phyloP scores from a whole-genome alignment of 495 filamentous ascomycete genomes.

The Aspergillus egyptiacus region DNA sequence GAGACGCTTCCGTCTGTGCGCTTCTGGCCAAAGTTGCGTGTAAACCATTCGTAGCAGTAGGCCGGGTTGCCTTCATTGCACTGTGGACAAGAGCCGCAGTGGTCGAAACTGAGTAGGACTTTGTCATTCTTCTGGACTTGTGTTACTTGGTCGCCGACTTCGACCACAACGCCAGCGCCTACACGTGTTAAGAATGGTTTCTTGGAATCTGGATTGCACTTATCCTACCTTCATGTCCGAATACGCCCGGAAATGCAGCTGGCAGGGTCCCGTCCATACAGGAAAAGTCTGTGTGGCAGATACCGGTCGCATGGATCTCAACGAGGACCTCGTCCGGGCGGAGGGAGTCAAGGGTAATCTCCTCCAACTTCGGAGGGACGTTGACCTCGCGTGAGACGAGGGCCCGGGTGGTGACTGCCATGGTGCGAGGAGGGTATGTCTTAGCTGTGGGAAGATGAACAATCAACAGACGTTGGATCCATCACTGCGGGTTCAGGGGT shows the following conservation, averaged over 20 bases:
- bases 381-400: slow-evolving; percentile 2
- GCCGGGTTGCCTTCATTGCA: slow-evolving; percentile 15
- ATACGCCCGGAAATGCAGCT: slow-evolving; percentile 13
- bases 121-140: slow-evolving; percentile 37
- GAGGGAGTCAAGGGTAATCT: slow-evolving; percentile 7
- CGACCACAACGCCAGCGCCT: slow-evolving; percentile 39
- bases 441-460: too few relatives aligned
- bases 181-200: background rate
- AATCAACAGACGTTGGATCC: too few relatives aligned
- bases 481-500: too few relatives aligned
- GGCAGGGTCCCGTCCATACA: slow-evolving; percentile 17
- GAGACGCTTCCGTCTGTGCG: slow-evolving; percentile 7
- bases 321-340: slow-evolving; percentile 29
- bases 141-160: slow-evolving; percentile 29
- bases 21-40: slow-evolving; percentile 28
- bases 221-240: slow-evolving; percentile 25
- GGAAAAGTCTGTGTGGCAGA: slow-evolving; percentile 39
- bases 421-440: too few relatives aligned
- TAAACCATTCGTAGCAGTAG: slow-evolving; percentile 26
- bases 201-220: background rate
- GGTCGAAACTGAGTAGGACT: slow-evolving; percentile 38
- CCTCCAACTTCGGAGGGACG: slow-evolving; percentile 1
- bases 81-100: slow-evolving; percentile 27
- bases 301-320: slow-evolving; percentile 33
- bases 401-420: background rate